Evolutionary conservation across 768 basidiomycete species (phyloP), one percentile per base, ranked within the genome.

Genomic region (Tephrocybe sp.): DNA sequence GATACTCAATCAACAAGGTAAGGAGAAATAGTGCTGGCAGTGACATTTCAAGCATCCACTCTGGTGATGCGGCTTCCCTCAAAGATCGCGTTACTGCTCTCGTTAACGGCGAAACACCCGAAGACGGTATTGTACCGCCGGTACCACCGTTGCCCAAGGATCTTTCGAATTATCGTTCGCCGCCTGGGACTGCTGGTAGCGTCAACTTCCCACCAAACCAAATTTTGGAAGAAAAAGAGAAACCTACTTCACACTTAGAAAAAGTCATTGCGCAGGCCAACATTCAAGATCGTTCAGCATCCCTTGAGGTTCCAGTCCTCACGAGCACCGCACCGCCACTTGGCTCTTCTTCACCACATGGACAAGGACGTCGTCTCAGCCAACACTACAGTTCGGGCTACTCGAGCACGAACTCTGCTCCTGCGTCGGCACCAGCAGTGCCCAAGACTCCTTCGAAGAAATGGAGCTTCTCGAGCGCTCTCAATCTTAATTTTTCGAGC

Each of bases 141-240:
- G 93, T 96, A 3, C 94, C 93, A 30, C 94, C 93, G 32, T 73
- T 97, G 23, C 93, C 93, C 37, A 95, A 97, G 72, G 91, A 93
- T 61, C 68, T 93, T 48, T 84, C 86, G n/a, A 82, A 70, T 18
- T 90, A 84, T 70, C 84, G 83, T 46, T 85, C 87, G 1, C 87
- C 87, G 20, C 84, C 83, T 15, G 70, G 78, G 18, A 78, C 84
- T 15, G 78, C 87, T 15, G 71, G 84, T 21, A 73, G 75, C 38
- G 68, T 81, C 45, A 62, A 72, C 17, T 81, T 84, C 58, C 80
- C 86, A 28, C 49, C 30, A 25, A 60, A 73, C 28, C 65, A 75
- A 14, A 48, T 51, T 33, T 38, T 62, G 18, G 78, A 82, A 20
- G 78, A 78, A 23, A 73, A 70, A 55, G 73, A 72, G 24, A 71